Percentiles rank a stretch among this genome's conserved stretches.
Evolutionary conservation across 495 filamentous ascomycete species (phyloP).

Genomic region (Cladorrhinum samala): DNA sequence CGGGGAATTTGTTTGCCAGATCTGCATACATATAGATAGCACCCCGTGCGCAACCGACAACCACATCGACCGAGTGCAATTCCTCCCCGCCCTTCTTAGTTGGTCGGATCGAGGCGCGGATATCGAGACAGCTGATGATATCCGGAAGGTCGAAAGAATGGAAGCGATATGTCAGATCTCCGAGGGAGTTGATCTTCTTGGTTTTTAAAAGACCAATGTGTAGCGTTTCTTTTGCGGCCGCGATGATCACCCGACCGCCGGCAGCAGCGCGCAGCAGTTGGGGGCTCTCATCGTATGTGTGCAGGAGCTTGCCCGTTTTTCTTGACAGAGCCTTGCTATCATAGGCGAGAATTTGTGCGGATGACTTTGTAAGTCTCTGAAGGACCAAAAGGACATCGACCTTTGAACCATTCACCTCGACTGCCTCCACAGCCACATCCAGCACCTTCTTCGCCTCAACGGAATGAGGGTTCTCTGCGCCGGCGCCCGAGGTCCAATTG

Average conservation of each 20-base stretch:
- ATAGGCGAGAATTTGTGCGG: conserved; percentile 39
- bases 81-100: conserved; percentile 31
- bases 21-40: conserved; percentile 74
- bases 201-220: conserved; percentile 32
- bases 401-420: conserved; percentile 28
- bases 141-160: conserved; percentile 46
- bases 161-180: conserved; percentile 43
- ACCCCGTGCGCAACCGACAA: conserved; percentile 66
- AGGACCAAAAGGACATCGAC: conserved; percentile 42
- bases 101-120: conserved; percentile 23
- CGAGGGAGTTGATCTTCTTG: conserved; percentile 17
- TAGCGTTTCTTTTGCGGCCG: conserved; percentile 31
- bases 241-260: conserved; percentile 30
- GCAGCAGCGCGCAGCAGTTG: conserved; percentile 27
- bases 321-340: conserved; percentile 21
- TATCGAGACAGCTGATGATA: conserved; percentile 53
- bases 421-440: conserved; percentile 38
- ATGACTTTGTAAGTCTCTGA: conserved; percentile 21
- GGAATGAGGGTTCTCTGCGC: conserved; percentile 31
- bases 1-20: conserved; percentile 51
- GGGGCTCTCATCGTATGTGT: conserved; percentile 26
- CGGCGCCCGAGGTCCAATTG: conserved; percentile 65
- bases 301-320: conserved; percentile 22
- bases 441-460: conserved; percentile 34
- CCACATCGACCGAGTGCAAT: conserved; percentile 54